Conservation (phyloP, 371 early-diverging fungal genomes). For the Rhizopus arrhizus region DNA sequence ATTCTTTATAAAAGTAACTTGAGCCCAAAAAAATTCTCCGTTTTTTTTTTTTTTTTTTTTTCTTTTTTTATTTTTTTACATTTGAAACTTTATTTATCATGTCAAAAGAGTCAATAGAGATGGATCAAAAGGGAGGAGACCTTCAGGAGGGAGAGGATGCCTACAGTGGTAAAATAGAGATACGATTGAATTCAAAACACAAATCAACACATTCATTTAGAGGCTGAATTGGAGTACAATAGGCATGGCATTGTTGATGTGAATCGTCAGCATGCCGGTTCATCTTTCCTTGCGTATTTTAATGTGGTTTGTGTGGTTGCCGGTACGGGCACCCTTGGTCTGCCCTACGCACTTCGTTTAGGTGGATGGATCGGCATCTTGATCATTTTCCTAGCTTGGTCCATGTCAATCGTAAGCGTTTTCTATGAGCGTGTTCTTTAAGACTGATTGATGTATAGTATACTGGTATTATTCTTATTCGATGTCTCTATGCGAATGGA, state of each 20-base stretch:
- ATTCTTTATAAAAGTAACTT: no score
- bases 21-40: neutral
- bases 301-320: constrained; percentile 80
- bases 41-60: constrained; percentile 1
- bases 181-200: no score
- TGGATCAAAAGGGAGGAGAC: constrained; percentile 21
- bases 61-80: neutral
- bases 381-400: constrained; percentile 72
- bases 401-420: constrained; percentile 58
- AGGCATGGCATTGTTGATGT: constrained; percentile 26
- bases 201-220: constrained; percentile 6
- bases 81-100: constrained; percentile 13
- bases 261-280: constrained; percentile 30
- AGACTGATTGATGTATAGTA: constrained; percentile 11
- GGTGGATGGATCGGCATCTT: constrained; percentile 83
- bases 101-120: constrained; percentile 14
- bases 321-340: constrained; percentile 81
- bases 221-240: constrained; percentile 23
- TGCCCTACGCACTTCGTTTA: constrained; percentile 73
- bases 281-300: constrained; percentile 55
- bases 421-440: neutral
- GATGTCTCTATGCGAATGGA: constrained; percentile 37
- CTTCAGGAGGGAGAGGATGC: constrained; percentile 12
- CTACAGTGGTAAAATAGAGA: constrained; percentile 23
- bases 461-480: constrained; percentile 37